Evolutionary conservation across 495 filamentous ascomycete genomes (phyloP).

Genomic region (Aspergillus coremiiformis): DNA sequence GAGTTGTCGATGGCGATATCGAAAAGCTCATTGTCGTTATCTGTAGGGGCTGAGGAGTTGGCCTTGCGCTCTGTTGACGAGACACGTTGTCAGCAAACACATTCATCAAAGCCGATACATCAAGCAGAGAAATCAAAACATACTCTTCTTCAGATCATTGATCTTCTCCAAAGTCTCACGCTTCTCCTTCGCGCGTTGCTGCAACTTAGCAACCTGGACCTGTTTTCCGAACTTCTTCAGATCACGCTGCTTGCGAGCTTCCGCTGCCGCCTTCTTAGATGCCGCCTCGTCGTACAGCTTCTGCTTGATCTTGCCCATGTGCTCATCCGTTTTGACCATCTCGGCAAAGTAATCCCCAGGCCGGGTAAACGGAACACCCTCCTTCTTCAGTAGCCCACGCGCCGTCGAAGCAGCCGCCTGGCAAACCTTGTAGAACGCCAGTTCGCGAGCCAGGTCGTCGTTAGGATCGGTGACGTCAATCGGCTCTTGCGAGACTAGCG

Average conservation of each 20-base stretch:
- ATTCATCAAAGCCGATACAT: background rate
- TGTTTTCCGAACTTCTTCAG: slow-evolving; percentile 99
- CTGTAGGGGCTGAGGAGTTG: slow-evolving; percentile 53
- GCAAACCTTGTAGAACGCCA: slow-evolving; percentile 89
- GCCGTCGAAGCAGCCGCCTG: slow-evolving; percentile 68
- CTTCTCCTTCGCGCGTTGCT: slow-evolving; percentile 87
- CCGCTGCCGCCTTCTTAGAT: slow-evolving; percentile 80
- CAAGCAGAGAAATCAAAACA: slow-evolving; percentile 4
- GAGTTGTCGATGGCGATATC: slow-evolving; percentile 87
- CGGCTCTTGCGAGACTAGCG: slow-evolving; percentile 46
- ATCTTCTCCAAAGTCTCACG: slow-evolving; percentile 89
- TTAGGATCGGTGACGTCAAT: slow-evolving; percentile 60
- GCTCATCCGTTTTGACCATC: slow-evolving; percentile 97
- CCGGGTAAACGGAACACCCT: slow-evolving; percentile 75
- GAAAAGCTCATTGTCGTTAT: slow-evolving; percentile 79
- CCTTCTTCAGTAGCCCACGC: slow-evolving; percentile 65
- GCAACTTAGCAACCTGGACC: slow-evolving; percentile 92
- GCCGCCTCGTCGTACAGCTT: slow-evolving; percentile 91
- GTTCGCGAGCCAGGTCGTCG: slow-evolving; percentile 83
- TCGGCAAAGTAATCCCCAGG: slow-evolving; percentile 96
- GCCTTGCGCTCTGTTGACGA: slow-evolving; percentile 68
- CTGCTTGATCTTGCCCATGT: slow-evolving; percentile 92
- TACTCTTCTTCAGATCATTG: slow-evolving; percentile 87
- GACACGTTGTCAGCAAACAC: background rate
- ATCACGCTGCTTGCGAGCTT: slow-evolving; percentile 87